These are phyloP conservation scores for Psilocybe cyanescens DNA, from an alignment of 768 basidiomycete genomes.

Conservation along the genomic window DNA sequence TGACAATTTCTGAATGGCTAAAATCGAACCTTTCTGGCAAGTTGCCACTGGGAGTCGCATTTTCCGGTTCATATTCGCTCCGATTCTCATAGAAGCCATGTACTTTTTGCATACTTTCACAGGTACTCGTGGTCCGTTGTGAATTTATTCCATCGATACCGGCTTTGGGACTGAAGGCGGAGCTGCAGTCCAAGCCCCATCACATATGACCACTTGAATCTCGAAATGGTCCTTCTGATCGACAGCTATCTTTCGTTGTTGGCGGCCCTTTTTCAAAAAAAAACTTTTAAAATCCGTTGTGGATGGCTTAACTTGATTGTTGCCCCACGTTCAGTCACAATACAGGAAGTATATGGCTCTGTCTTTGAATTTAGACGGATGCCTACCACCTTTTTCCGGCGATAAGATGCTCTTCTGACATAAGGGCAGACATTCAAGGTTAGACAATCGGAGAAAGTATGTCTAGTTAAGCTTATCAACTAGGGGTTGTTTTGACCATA, in stretches of 20 bases:
- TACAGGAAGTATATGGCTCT: not conserved
- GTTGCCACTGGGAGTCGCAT: not conserved
- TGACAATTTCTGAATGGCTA: not conserved
- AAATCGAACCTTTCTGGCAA: not conserved
- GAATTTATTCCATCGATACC: slow-evolving; percentile 4
- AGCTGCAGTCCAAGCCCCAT: not conserved
- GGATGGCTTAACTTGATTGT: not conserved
- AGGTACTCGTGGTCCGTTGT: not conserved
- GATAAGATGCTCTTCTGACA: not conserved
- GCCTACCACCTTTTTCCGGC: not conserved
- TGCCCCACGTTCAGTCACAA: not conserved
- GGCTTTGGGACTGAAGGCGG: slow-evolving; percentile 2
- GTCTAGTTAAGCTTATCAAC: not conserved
- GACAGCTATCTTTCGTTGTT: not conserved
- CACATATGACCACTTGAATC: slow-evolving; percentile 4
- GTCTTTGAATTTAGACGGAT: slow-evolving; percentile 1
- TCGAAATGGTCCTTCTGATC: not conserved
- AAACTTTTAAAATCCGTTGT: not conserved
- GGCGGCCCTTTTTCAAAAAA: not conserved
- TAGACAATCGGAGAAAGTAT: not conserved
- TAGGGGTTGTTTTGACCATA: not conserved
- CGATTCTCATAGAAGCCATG: not conserved
- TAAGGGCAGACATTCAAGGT: not conserved
- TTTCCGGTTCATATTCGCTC: not conserved
- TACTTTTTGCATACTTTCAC: not conserved